Conservation (phyloP, 331 rosid species). For the Quercus phellos region DNA sequence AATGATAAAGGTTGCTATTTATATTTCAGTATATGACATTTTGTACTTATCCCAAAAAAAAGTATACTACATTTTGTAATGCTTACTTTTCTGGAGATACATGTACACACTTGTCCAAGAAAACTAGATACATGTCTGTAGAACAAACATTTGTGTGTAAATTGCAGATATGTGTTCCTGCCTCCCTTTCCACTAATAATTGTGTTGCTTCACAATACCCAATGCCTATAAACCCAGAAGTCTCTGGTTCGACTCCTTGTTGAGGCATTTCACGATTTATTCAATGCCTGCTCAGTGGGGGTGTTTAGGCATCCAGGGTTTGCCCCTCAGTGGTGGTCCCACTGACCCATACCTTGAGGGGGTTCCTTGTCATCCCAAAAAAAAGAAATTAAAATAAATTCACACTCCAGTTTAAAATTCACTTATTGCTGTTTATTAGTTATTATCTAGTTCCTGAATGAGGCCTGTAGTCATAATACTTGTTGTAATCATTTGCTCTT, state of each 20-base stretch:
- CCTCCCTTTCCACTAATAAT: not conserved
- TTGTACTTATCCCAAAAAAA: not conserved
- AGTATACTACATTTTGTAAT: not conserved
- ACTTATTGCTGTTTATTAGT: not conserved
- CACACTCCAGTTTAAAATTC: not conserved
- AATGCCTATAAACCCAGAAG: too few species aligned
- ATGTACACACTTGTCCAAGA: not conserved
- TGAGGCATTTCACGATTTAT: too few species aligned
- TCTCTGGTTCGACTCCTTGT: too few species aligned
- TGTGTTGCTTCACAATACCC: not conserved
- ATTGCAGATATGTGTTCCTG: not conserved
- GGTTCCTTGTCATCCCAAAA: too few species aligned
- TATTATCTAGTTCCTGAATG: not conserved
- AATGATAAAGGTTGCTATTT: constrained; percentile 64
- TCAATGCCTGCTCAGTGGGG: too few species aligned
- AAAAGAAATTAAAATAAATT: too few species aligned
- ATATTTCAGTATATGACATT: not conserved
- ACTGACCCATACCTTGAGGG: too few species aligned
- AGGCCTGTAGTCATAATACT: constrained; percentile 18
- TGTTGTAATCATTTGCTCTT: constrained; percentile 12
- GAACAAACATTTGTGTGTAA: not conserved
- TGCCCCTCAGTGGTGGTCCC: too few species aligned
- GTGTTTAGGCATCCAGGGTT: too few species aligned
- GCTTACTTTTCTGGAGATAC: not conserved
- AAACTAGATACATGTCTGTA: not conserved